Base-by-base conservation (phyloP, 192 early-diverging fungal genomes). In the Diversispora epigaea region DNA sequence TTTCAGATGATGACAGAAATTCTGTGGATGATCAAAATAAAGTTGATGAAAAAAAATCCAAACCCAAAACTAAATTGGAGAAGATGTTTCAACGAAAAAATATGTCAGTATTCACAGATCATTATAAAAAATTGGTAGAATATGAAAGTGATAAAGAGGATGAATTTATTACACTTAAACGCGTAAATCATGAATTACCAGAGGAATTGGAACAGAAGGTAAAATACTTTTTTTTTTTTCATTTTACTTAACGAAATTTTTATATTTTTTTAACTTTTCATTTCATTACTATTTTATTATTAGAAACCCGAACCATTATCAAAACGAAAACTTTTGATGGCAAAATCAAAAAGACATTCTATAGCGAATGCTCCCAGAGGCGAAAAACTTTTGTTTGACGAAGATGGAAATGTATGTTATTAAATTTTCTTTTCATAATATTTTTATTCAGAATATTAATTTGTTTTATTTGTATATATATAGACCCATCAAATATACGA, bases 1-100 rank as follows among this genome's bases (percentile, higher is more conserved):
- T 32, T 32, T 32, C 25, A 40, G 81, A 77, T 2, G 80, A 80
- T 76, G 69, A 81, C 77, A n/a, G 71, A 71, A 25, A 76, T 75
- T 39, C 75, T 61, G 75, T 64, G 70, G 55, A 79, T 77, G 55
- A 41, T 70, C 68, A 65, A 79, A 65, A 84, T 54, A 71, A 80
- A 68, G 75, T 77, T 68, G 67, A 73, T 60, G 68, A 84, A 87
- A 79, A 77, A 55, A 76, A 49, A 44, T 6, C 62, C 76, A 46
- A 81, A 56, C 78, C 88, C 65, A 89, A 86, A 71, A 96, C 94
- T 17, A 94, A 92, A 49, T 87, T 96, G 7, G 96, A 97, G 68
- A 92, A 92, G 77, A 91, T 98, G 94, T 96, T 99, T 84, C 86
- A 85, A 7, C 89, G 93, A 76, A 94, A 94, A 84, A 99, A 99